These are phyloP conservation scores for Candida dajiaensis DNA, from an alignment of 805 yeast species.

Conservation along the genomic window DNA sequence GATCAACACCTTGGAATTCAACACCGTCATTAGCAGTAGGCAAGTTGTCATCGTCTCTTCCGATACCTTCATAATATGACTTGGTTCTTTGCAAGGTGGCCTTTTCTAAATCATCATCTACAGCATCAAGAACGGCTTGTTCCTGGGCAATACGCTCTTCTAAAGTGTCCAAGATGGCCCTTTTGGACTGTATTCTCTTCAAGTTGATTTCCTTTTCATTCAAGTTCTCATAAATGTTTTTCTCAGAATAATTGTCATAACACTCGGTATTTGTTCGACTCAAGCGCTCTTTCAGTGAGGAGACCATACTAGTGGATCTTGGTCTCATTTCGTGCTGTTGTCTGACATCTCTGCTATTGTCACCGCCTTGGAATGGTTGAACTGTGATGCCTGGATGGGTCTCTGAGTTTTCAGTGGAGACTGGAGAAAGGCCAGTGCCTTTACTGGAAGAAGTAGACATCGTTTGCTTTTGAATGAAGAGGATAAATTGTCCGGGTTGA, in stretches of 20 bases:
- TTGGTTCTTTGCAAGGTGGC: constrained; percentile 4
- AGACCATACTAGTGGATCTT: neutral
- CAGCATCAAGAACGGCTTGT: constrained; percentile 5
- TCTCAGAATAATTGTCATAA: constrained; percentile 14
- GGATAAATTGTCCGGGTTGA: no score
- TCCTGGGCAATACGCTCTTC: constrained; percentile 21
- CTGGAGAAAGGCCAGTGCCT: neutral
- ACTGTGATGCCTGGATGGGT: neutral
- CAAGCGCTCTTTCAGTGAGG: neutral
- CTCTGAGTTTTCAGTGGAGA: neutral
- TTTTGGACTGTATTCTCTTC: constrained; percentile 37
- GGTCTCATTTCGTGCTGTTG: neutral
- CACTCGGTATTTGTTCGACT: constrained; percentile 2
- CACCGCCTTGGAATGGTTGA: neutral
- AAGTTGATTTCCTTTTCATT: constrained; percentile 32
- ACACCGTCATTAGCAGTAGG: constrained; percentile 39
- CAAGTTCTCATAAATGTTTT: constrained; percentile 34
- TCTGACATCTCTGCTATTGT: neutral
- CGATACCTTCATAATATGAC: constrained; percentile 12
- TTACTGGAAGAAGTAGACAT: neutral
- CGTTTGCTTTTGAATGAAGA: no score
- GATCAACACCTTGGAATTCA: constrained; percentile 50
- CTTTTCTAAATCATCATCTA: constrained; percentile 2
- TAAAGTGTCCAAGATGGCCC: constrained; percentile 35
- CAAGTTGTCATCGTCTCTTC: constrained; percentile 22